Evolutionary conservation across 2,329 filamentous ascomycete species (phyloP).

Genomic region (Neonectria magnoliae): DNA sequence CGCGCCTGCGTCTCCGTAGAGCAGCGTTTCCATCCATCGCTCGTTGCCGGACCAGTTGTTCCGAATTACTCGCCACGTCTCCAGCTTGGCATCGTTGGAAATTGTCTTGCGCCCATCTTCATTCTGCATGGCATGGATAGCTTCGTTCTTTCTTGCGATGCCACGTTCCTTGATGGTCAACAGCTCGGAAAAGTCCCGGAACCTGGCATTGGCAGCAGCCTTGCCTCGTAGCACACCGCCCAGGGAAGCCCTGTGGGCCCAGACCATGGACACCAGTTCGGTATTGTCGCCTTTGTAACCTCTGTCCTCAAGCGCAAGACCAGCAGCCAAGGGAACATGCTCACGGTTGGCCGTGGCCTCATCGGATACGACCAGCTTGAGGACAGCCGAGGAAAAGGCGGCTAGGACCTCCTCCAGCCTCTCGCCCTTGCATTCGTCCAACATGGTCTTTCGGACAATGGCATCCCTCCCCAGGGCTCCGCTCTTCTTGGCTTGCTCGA

Average conservation of each 20-base stretch:
- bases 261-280: slow-evolving; percentile 71
- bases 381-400: slow-evolving; percentile 82
- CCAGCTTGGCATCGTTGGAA: slow-evolving; percentile 54
- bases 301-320: slow-evolving; percentile 67
- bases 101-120: slow-evolving; percentile 44
- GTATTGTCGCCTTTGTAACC: slow-evolving; percentile 65
- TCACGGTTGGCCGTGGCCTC: slow-evolving; percentile 49
- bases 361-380: slow-evolving; percentile 72
- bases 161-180: slow-evolving; percentile 71
- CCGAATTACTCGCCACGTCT: slow-evolving; percentile 69
- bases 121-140: slow-evolving; percentile 48
- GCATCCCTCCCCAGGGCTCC: slow-evolving; percentile 82
- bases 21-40: slow-evolving; percentile 76
- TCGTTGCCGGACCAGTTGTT: slow-evolving; percentile 84
- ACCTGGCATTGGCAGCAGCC: slow-evolving; percentile 66
- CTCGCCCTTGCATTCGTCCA: slow-evolving; percentile 95
- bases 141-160: slow-evolving; percentile 64
- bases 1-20: slow-evolving; percentile 70
- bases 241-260: slow-evolving; percentile 78
- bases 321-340: slow-evolving; percentile 61
- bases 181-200: slow-evolving; percentile 70
- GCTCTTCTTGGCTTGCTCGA: slow-evolving; percentile 89
- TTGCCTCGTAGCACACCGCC: slow-evolving; percentile 68
- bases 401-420: slow-evolving; percentile 88
- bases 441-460: slow-evolving; percentile 89